Evolutionary conservation across 139 green algal species (phyloP).

Genomic region (Protoeuglena noctilucae): DNA sequence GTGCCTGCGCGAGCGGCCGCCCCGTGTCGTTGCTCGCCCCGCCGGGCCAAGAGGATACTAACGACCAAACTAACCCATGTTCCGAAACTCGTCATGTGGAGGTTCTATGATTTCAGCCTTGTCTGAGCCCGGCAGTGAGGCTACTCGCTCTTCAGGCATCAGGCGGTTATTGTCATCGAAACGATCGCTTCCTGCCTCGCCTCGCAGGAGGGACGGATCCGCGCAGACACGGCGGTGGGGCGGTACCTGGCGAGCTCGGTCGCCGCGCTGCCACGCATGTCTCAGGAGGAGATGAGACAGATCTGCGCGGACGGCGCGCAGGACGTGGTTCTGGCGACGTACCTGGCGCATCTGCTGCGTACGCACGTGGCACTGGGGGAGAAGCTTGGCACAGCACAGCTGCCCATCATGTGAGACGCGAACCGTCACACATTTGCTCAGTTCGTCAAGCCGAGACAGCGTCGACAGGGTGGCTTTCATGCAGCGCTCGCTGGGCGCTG

Average conservation of each 20-base stretch:
- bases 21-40: too few relatives aligned
- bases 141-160: too few relatives aligned
- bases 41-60: too few relatives aligned
- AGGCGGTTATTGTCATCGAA: not conserved
- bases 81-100: not conserved
- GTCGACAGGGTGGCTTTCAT: too few relatives aligned
- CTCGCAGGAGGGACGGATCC: conserved; percentile 36
- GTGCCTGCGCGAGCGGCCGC: not conserved
- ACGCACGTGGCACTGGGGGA: too few relatives aligned
- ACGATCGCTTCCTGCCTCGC: not conserved
- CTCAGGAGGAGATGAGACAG: conserved; percentile 50
- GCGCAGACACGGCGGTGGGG: conserved; percentile 49
- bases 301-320: conserved; percentile 67
- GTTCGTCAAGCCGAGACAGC: too few relatives aligned
- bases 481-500: too few relatives aligned
- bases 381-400: too few relatives aligned
- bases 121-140: not conserved
- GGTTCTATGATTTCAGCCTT: not conserved
- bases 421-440: too few relatives aligned
- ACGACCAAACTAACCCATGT: not conserved
- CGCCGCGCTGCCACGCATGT: conserved; percentile 56
- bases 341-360: too few relatives aligned
- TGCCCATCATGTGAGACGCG: too few relatives aligned
- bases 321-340: too few relatives aligned
- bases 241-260: conserved; percentile 75